Percentiles rank a stretch among this genome's conserved stretches.
Evolutionary conservation across 345 rosid species (phyloP).

Genomic region (Zanthoxylum bungeanum): DNA sequence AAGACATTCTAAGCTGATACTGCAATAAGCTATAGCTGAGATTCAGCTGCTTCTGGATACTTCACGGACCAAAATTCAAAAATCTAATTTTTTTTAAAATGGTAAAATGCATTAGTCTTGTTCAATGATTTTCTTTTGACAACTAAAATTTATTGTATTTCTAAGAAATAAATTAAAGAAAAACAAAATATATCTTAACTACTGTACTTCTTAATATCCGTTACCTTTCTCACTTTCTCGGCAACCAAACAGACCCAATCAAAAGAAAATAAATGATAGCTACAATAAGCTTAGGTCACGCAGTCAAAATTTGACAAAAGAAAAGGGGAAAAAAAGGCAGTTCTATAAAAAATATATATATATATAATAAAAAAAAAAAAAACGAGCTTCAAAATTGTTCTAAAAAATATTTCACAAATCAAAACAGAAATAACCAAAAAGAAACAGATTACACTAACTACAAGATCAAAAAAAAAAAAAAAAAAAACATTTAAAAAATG

Average conservation of each 20-base stretch:
- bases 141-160: not conserved
- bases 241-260: slow-evolving; percentile 1
- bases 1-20: not conserved
- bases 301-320: not conserved
- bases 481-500: not conserved
- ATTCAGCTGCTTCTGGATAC: too few relatives aligned
- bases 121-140: not conserved
- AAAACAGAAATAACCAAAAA: not conserved
- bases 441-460: not conserved
- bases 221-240: not conserved
- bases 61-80: too few relatives aligned
- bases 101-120: not conserved
- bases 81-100: not conserved
- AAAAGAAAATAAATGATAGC: not conserved
- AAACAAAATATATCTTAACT: not conserved
- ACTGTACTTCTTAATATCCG: not conserved
- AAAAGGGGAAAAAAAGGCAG: too few relatives aligned
- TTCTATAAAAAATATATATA: not conserved
- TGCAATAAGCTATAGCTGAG: too few relatives aligned
- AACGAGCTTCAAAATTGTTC: not conserved
- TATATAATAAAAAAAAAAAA: too few relatives aligned
- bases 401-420: too few relatives aligned
- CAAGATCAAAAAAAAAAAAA: slow-evolving; percentile 19
- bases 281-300: not conserved
- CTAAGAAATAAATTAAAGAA: not conserved